Base-by-base conservation (phyloP, 2,329 filamentous ascomycete genomes). In the Teratosphaeria epicoccoides region DNA sequence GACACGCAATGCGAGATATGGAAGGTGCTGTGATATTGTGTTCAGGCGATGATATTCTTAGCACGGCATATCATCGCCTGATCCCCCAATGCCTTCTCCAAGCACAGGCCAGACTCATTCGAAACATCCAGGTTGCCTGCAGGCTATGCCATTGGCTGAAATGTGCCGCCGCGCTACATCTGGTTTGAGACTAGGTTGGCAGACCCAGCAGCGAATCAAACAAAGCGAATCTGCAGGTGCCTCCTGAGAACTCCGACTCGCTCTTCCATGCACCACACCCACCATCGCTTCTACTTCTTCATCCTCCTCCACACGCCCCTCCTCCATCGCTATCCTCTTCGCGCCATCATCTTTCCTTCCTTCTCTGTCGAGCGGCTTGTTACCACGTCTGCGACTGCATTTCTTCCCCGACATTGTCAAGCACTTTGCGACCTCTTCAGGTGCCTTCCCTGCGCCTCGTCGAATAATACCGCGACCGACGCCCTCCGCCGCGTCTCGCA, bases 311-410 rank as follows among this genome's bases (percentile, higher is more conserved):
- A 24, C 45, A 14, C 26, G 9, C 45, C 45, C 33, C 14, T 23
- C 33, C 47, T 49, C 33, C 47, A 33, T 49, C 29, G 33, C 22
- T 24, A 49, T 46, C 40, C 24, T 40, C 29, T 24, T 24, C 43
- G n/a, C n/a, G 23, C 43, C 20, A 22, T 28, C 22, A 28, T 50
- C 51, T 44, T 50, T 50, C 51, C 43, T 50, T 53, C 51, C 48
- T 53, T 53, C 51, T 53, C 49, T 52, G 43, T 24, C 47, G 33
- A 37, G 33, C n/a, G 26, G 33, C 37, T 23, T 24, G 25, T 26
- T 24, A n/a, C 51, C 40, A 24, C 44, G 44, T 28, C 44, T 46
- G 44, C 44, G 23, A 28, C 23, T 53, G 51, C 48, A 49, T 53
- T 46, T 43, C 43, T 24, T 33, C 50, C 26, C n/a, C 26, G 37